Evolutionary conservation across 2,329 filamentous ascomycete species (phyloP), one percentile per base, ranked within the genome.

Genomic region (Erysiphe pulchra): DNA sequence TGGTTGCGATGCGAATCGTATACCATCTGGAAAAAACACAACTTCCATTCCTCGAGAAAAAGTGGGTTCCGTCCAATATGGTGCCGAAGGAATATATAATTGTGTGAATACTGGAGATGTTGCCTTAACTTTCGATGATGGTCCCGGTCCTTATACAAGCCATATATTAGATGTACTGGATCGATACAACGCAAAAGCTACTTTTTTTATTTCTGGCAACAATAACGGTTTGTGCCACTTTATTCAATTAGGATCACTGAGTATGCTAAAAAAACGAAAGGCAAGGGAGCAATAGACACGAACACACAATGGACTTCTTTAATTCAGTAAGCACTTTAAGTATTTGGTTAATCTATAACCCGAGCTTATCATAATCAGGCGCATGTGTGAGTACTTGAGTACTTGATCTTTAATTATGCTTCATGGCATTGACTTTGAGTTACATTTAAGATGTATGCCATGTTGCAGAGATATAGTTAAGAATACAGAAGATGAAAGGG

Each of bases 41-140:
- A 64, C 64, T 3, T 60, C 60, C 0, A 58, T 75, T 36, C 39
- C 49, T 16, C 46, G 75, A 10, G 61, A 68, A 0, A 63, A 68
- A 46, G 47, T 71, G 1, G 74, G 74, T 16, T 60, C 51, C 4
- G 62, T 77, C 4, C 59, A 63, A 0, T 76, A 77, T 48, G 73
- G 73, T n/a, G 64, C 69, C 32, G 63, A 58, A 11, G 67, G 69
- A 24, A 71, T 78, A 49, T 72, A 71, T 52, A 60, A 65, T 49
- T 75, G 71, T 50, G 60, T 60, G n/a, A 62, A 63, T n/a, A 62
- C 66, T 2, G 71, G 74, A 45, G 71, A 70, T 11, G 66, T 80
- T 52, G 76, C 76, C 16, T 57, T 80, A 46, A 80, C 75, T 0
- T 80, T 71, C 52, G 76, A 80, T 52, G 76, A 80, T 53, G 76